Evolutionary conservation across 768 basidiomycete species (phyloP), one percentile per base, ranked within the genome.

Genomic region (Suillus luteus): DNA sequence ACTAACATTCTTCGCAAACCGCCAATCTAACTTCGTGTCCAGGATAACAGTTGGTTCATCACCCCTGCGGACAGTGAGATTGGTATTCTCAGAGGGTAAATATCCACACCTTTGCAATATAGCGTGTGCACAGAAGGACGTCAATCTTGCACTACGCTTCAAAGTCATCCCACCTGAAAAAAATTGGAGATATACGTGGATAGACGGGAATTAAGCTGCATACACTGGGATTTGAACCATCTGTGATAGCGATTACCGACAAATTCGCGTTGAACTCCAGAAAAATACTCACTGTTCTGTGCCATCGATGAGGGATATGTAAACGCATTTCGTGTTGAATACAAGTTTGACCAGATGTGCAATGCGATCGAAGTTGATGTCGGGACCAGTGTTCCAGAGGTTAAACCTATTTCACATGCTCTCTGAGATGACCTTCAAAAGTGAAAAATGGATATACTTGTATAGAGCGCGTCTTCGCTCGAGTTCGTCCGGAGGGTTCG

Each of bases 361-460:
- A 67, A 97, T 96, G 19, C 96, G 86, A 75, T 97, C 95, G 72
- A 98, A 97, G 73, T 96, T 96, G 66, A 86, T 80, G 73, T 98
- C 96, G 10, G 88, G 81, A 17, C 88, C 87, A 0, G 94, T 95
- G 66, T 92, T 86, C 85, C 93, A 89, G 57, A 97, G 91, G 68
- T 95, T 94, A 79, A 93, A 96, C 67, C 93, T 92, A 66, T 58
- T 41, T 58, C 35, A 62, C 12, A 15, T 27, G 55, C 22, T n/a
- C n/a, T 35, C 17, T n/a, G 55, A 40, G 59, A 69, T 24, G 64
- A 60, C 37, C 37, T 55, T 37, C 33, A 60, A 24, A 27, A 15
- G 40, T 51, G 55, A 17, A 35, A 27, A 55, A 24, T 58, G 44
- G 24, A 33, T 85, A 70, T 69, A 92, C 89, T 91, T 92, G 77